Evolutionary conservation across 1,284 basidiomycete genomes (phyloP).

Genomic region (Irpex sp.): DNA sequence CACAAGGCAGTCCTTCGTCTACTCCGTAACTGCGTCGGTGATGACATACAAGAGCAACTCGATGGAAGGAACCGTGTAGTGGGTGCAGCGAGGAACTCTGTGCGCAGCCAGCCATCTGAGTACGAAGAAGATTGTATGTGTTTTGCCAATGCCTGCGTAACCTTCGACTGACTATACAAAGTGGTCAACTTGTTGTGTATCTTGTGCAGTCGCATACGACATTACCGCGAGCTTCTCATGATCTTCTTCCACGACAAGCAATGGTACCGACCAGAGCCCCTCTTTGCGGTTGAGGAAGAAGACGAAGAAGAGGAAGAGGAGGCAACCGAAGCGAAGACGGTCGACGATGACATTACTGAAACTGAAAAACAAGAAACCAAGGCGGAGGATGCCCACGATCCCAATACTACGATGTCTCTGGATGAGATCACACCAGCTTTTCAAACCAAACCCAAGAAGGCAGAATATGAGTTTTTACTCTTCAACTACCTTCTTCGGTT

Average conservation of each 20-base stretch:
- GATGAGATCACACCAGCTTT: constrained; percentile 52
- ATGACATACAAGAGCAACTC: constrained; percentile 80
- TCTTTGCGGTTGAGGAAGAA: constrained; percentile 67
- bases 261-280: constrained; percentile 70
- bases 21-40: constrained; percentile 87
- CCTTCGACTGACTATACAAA: constrained; percentile 25
- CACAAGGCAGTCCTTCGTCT: constrained; percentile 86
- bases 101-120: constrained; percentile 69
- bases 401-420: constrained; percentile 60
- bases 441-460: constrained; percentile 44
- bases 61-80: constrained; percentile 74
- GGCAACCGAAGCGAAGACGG: constrained; percentile 19
- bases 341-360: background rate
- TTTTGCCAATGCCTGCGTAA: background rate
- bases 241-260: constrained; percentile 95
- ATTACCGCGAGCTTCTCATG: constrained; percentile 87
- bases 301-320: constrained; percentile 54
- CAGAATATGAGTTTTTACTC: constrained; percentile 92
- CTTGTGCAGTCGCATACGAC: constrained; percentile 85
- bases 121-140: constrained; percentile 82
- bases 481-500: constrained; percentile 97
- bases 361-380: background rate
- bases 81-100: constrained; percentile 76
- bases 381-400: constrained; percentile 18
- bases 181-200: constrained; percentile 91